Conservation (phyloP, 2,329 filamentous ascomycete species). For the Beauveria sp. region DNA sequence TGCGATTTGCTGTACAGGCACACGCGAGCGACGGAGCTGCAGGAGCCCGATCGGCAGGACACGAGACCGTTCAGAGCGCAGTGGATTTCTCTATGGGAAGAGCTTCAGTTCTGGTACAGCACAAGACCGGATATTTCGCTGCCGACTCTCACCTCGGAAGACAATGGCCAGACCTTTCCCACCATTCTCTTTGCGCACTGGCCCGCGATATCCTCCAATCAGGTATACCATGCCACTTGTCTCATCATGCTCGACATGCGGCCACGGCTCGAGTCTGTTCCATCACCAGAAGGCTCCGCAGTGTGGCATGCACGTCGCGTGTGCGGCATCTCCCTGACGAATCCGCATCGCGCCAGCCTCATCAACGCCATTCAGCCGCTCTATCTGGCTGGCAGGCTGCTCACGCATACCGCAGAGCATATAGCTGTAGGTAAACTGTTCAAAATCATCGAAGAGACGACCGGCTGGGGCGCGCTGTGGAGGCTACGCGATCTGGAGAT, state of each 20-base stretch:
- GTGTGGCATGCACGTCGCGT: slow-evolving; percentile 44
- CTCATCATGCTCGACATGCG: slow-evolving; percentile 39
- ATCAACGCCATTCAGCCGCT: slow-evolving; percentile 47
- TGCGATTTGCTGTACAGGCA: slow-evolving; percentile 35
- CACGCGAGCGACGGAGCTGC: slow-evolving; percentile 30
- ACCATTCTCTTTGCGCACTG: slow-evolving; percentile 40
- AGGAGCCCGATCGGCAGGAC: slow-evolving; percentile 18
- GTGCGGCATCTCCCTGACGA: slow-evolving; percentile 43
- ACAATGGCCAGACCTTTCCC: slow-evolving; percentile 30
- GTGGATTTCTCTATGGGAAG: slow-evolving; percentile 37
- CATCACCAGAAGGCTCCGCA: slow-evolving; percentile 18
- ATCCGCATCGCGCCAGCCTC: slow-evolving; percentile 40
- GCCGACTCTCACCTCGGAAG: slow-evolving; percentile 18
- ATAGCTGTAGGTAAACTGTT: slow-evolving; percentile 29
- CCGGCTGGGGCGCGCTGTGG: slow-evolving; percentile 42
- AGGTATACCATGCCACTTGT: slow-evolving; percentile 43
- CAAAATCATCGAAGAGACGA: slow-evolving; percentile 36
- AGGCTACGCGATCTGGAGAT: slow-evolving; percentile 38
- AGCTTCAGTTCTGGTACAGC: slow-evolving; percentile 38
- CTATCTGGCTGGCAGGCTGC: slow-evolving; percentile 40
- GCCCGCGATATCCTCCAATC: slow-evolving; percentile 44
- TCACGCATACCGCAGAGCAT: slow-evolving; percentile 35
- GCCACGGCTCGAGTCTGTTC: slow-evolving; percentile 21
- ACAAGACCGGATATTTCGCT: slow-evolving; percentile 32
- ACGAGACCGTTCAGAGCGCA: slow-evolving; percentile 28